These are phyloP conservation scores for Russula sp. DNA, from an alignment of 768 basidiomycete genomes.

Conservation along the genomic window DNA sequence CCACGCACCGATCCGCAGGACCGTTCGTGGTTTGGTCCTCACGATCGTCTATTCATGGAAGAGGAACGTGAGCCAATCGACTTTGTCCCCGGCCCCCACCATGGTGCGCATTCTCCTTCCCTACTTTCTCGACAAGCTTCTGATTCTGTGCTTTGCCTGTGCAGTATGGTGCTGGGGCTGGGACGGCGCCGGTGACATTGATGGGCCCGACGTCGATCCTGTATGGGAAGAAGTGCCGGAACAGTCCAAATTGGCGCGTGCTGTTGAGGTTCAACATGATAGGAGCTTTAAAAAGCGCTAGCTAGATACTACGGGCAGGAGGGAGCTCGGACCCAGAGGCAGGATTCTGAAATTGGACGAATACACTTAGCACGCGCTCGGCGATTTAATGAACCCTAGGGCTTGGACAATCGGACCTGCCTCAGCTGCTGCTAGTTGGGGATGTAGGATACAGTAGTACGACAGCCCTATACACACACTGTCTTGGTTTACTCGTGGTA, in stretches of 20 bases:
- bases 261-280: constrained; percentile 69
- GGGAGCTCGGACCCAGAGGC: not conserved
- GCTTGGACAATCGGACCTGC: not conserved
- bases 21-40: constrained; percentile 96
- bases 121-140: not conserved
- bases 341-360: not conserved
- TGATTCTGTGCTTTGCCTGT: not conserved
- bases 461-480: constrained; percentile 1
- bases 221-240: constrained; percentile 89
- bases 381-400: not conserved
- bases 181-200: constrained; percentile 97
- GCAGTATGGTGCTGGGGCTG: constrained; percentile 99
- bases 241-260: constrained; percentile 47
- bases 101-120: constrained; percentile 52
- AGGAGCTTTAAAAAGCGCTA: constrained; percentile 31
- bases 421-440: not conserved
- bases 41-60: constrained; percentile 86
- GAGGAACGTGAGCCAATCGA: constrained; percentile 77
- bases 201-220: constrained; percentile 96
- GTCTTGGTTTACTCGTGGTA: not conserved
- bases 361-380: not conserved
- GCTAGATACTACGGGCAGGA: not conserved
- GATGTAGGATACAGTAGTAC: constrained; percentile 12
- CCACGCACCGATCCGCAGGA: constrained; percentile 97
- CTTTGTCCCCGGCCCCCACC: constrained; percentile 76